These are phyloP conservation scores for Pholiota microspora DNA, from an alignment of 768 basidiomycete genomes.

Conservation along the genomic window DNA sequence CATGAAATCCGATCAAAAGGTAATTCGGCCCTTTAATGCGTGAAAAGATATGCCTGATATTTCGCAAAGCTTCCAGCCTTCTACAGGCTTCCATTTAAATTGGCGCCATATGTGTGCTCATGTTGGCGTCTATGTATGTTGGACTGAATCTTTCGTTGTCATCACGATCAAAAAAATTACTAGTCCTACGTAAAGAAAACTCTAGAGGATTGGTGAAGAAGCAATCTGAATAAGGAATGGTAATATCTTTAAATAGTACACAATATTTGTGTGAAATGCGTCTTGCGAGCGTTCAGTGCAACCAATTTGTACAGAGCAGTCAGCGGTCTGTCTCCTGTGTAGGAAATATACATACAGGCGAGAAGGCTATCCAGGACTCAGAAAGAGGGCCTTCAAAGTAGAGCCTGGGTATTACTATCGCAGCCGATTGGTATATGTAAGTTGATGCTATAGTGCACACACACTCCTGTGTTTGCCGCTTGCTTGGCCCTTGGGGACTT, in stretches of 20 bases:
- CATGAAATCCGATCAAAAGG: conserved; percentile 19
- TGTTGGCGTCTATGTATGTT: background rate
- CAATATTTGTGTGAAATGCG: too few relatives aligned
- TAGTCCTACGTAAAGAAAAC: conserved; percentile 4
- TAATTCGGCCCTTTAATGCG: conserved; percentile 12
- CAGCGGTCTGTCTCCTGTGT: too few relatives aligned
- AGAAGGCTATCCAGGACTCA: too few relatives aligned
- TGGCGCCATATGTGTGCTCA: background rate
- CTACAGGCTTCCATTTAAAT: conserved; percentile 4
- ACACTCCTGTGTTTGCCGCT: background rate
- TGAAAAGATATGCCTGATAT: conserved; percentile 6
- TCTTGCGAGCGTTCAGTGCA: background rate
- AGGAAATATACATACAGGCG: too few relatives aligned
- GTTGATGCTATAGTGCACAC: background rate
- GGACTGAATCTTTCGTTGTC: conserved; percentile 3
- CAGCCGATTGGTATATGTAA: background rate
- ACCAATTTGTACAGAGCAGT: background rate
- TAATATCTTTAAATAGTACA: background rate
- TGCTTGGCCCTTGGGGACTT: background rate
- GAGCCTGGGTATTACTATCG: background rate
- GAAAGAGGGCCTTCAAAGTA: background rate
- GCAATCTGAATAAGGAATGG: background rate
- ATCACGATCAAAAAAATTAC: conserved; percentile 8
- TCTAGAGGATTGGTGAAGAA: background rate
- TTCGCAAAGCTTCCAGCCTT: conserved; percentile 8